Evolutionary conservation across 2,329 filamentous ascomycete genomes (phyloP).

Genomic region (Raffaelea albimanens): DNA sequence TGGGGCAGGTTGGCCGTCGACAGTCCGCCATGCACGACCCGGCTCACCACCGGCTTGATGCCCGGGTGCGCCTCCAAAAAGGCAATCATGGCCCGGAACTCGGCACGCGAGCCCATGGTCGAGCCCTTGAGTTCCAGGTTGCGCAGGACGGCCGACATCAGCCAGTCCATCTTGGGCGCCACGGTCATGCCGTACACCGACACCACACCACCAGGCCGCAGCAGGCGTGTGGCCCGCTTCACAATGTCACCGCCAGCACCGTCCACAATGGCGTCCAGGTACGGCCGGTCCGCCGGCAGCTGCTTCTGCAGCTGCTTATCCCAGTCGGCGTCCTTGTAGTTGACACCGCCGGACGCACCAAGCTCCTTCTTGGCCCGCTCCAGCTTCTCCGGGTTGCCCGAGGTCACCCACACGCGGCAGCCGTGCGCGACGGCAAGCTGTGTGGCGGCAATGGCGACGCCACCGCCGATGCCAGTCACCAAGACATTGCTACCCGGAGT

Average conservation of each 20-base stretch:
- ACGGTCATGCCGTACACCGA: conserved; percentile 87
- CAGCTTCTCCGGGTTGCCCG: conserved; percentile 66
- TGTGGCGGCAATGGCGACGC: conserved; percentile 75
- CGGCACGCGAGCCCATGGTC: conserved; percentile 84
- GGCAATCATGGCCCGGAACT: conserved; percentile 80
- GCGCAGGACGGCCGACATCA: conserved; percentile 73
- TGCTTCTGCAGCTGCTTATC: conserved; percentile 60
- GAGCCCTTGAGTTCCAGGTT: conserved; percentile 80
- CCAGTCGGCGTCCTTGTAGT: conserved; percentile 71
- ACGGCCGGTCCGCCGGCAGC: conserved; percentile 57
- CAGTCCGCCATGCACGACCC: conserved; percentile 51
- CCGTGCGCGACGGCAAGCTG: conserved; percentile 70
- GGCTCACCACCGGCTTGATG: conserved; percentile 69
- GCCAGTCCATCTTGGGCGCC: conserved; percentile 74
- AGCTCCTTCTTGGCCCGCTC: conserved; percentile 54
- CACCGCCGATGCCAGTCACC: conserved; percentile 86
- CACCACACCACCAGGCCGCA: conserved; percentile 79
- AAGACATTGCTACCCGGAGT: conserved; percentile 57
- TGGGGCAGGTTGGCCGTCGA: conserved; percentile 60
- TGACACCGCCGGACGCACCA: conserved; percentile 74
- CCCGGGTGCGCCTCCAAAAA: conserved; percentile 58
- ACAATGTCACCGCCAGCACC: conserved; percentile 83
- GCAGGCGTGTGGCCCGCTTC: conserved; percentile 52
- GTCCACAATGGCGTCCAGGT: conserved; percentile 77
- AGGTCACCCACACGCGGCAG: conserved; percentile 73